Evolutionary conservation across 2,329 filamentous ascomycete genomes (phyloP).

Genomic region (Colletotrichum tropicicola): DNA sequence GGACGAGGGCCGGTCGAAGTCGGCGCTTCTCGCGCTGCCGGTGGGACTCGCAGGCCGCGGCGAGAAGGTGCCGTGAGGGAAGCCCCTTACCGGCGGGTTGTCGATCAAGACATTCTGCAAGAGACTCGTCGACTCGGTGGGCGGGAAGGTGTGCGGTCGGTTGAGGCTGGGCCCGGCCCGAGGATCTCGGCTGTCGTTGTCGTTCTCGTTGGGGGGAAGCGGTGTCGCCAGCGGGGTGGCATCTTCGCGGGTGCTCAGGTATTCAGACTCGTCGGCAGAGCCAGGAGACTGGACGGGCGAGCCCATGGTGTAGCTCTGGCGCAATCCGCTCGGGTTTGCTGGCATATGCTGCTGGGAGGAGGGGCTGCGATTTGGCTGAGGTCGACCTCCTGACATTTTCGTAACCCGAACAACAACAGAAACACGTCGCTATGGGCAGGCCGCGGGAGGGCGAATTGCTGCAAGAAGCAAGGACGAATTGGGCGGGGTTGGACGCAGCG

Average conservation of each 20-base stretch:
- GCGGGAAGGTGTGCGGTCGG: constrained; percentile 19
- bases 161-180: constrained; percentile 35
- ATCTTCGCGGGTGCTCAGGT: constrained; percentile 32
- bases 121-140: constrained; percentile 62
- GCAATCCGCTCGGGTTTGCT: constrained; percentile 54
- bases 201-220: constrained; percentile 1
- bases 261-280: constrained; percentile 28
- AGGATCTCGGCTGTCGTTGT: constrained; percentile 30
- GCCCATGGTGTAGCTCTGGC: constrained; percentile 50
- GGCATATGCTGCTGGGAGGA: constrained; percentile 47
- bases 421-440: background rate
- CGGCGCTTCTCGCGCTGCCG: constrained; percentile 41
- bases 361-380: constrained; percentile 24
- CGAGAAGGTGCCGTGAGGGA: constrained; percentile 81
- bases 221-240: constrained; percentile 28
- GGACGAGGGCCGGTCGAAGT: constrained; percentile 43
- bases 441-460: too few relatives aligned
- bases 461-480: background rate
- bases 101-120: constrained; percentile 46
- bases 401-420: background rate
- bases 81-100: constrained; percentile 57
- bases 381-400: constrained; percentile 27
- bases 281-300: constrained; percentile 24
- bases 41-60: constrained; percentile 66
- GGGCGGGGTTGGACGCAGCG: too few relatives aligned